phyloP scores from a whole-genome alignment of 371 early-diverging fungal genomes.

The Paraphysoderma sedebokerense region DNA sequence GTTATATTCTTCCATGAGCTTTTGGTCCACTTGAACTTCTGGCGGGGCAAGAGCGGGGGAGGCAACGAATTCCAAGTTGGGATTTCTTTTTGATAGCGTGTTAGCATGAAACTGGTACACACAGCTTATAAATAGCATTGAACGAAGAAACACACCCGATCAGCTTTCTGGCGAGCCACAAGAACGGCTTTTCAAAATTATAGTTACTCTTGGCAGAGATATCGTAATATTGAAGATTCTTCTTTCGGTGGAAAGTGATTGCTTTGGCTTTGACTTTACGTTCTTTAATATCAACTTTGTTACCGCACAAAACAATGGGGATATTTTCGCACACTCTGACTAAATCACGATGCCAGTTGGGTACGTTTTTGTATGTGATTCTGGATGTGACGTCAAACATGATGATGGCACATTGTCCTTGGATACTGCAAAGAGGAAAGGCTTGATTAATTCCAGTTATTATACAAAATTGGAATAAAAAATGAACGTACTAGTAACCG shows the following conservation, averaged over 20 bases:
- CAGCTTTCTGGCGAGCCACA: slow-evolving; percentile 97
- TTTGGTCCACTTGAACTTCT: slow-evolving; percentile 73
- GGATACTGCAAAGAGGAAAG: slow-evolving; percentile 41
- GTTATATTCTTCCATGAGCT: slow-evolving; percentile 58
- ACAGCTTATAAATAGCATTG: not conserved
- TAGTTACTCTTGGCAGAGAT: slow-evolving; percentile 99
- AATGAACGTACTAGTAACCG: slow-evolving; percentile 87
- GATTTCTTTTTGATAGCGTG: slow-evolving; percentile 35
- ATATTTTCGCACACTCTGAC: slow-evolving; percentile 98
- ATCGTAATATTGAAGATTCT: slow-evolving; percentile 99
- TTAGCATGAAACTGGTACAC: not conserved
- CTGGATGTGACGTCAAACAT: slow-evolving; percentile 99
- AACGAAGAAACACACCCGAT: slow-evolving; percentile 36
- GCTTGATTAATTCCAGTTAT: not conserved
- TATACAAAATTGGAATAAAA: not conserved
- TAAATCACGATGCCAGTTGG: slow-evolving; percentile 99
- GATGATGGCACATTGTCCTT: slow-evolving; percentile 99
- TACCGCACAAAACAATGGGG: slow-evolving; percentile 99
- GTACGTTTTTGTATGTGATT: slow-evolving; percentile 99
- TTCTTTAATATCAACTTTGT: slow-evolving; percentile 99
- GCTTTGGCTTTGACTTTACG: slow-evolving; percentile 99
- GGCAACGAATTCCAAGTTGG: slow-evolving; percentile 92
- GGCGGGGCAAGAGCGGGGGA: slow-evolving; percentile 96
- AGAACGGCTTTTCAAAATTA: slow-evolving; percentile 99
- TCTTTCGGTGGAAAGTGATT: slow-evolving; percentile 99